These are phyloP conservation scores for Fusarium sp. DNA, from an alignment of 2,329 filamentous ascomycete genomes.

Conservation along the genomic window DNA sequence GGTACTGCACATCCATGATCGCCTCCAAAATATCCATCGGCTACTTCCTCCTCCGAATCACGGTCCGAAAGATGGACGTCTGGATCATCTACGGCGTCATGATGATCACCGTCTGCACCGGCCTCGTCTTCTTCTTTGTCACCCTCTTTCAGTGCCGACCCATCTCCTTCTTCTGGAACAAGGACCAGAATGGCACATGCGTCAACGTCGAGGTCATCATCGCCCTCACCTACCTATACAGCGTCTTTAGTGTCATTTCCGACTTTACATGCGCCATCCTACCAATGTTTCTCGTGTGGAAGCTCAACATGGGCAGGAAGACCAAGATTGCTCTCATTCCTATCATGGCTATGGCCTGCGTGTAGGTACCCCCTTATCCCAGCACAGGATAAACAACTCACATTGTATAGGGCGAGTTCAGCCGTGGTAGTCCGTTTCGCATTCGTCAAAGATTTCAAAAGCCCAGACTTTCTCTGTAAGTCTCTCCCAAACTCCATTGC, in stretches of 20 bases:
- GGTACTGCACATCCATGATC: slow-evolving; percentile 53
- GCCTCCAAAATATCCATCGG: slow-evolving; percentile 57
- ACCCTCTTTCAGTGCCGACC: slow-evolving; percentile 56
- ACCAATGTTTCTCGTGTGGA: slow-evolving; percentile 65
- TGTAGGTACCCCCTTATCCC: slow-evolving; percentile 48
- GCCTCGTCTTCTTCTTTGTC: slow-evolving; percentile 56
- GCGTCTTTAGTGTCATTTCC: slow-evolving; percentile 59
- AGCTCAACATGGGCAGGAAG: slow-evolving; percentile 64
- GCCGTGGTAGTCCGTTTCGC: slow-evolving; percentile 57
- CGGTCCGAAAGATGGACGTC: slow-evolving; percentile 48
- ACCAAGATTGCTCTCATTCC: slow-evolving; percentile 64
- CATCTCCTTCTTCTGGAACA: slow-evolving; percentile 56
- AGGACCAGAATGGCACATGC: slow-evolving; percentile 50
- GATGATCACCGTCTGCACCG: slow-evolving; percentile 50
- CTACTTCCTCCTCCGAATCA: slow-evolving; percentile 57
- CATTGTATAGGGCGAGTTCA: slow-evolving; percentile 53
- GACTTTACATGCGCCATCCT: slow-evolving; percentile 66
- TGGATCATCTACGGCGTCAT: slow-evolving; percentile 53
- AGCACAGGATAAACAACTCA: slow-evolving; percentile 19
- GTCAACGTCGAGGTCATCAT: slow-evolving; percentile 59
- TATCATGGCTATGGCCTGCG: slow-evolving; percentile 68
- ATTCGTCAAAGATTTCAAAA: slow-evolving; percentile 52
- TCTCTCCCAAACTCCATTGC: background rate
- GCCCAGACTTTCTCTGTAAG: slow-evolving; percentile 59
- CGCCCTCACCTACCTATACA: slow-evolving; percentile 64